A percentile compares a stretch with the other conserved stretches of the same genome.
These are phyloP conservation scores for Annulohypoxylon moriforme DNA, from an alignment of 495 filamentous ascomycete genomes.

Conservation along the genomic window DNA sequence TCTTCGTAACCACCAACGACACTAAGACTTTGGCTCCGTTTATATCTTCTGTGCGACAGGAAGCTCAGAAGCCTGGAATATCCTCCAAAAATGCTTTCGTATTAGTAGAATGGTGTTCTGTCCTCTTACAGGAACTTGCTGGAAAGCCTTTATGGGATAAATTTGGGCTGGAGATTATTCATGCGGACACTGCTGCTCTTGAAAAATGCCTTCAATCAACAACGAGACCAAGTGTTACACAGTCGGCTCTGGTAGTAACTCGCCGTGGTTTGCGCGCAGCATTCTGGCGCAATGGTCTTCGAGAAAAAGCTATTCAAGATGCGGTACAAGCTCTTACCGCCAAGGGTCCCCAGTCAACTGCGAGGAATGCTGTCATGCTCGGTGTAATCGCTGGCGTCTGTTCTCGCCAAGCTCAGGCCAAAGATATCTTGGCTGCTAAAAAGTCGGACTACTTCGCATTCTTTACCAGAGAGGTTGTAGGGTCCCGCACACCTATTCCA, in stretches of 20 bases:
- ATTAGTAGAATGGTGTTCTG: conserved; percentile 87
- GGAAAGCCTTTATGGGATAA: conserved; percentile 69
- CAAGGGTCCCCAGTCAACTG: conserved; percentile 68
- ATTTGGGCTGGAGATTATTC: conserved; percentile 71
- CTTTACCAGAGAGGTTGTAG: conserved; percentile 85
- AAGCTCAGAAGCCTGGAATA: conserved; percentile 78
- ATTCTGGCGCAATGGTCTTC: conserved; percentile 68
- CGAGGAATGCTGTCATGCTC: conserved; percentile 79
- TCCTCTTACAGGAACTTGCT: conserved; percentile 72
- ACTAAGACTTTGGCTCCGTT: conserved; percentile 69
- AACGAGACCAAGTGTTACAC: conserved; percentile 67
- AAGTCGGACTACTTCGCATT: conserved; percentile 81
- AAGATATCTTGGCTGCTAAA: conserved; percentile 66
- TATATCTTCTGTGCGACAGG: conserved; percentile 66
- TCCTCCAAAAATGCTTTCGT: conserved; percentile 85
- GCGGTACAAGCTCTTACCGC: conserved; percentile 72
- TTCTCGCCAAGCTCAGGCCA: conserved; percentile 70
- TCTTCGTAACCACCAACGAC: conserved; percentile 65
- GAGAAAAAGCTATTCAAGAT: conserved; percentile 69
- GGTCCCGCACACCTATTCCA: conserved; percentile 77
- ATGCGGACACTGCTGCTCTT: conserved; percentile 72
- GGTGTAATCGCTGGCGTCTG: conserved; percentile 89
- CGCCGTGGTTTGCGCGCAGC: conserved; percentile 77
- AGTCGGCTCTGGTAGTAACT: conserved; percentile 76
- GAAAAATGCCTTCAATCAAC: conserved; percentile 78